phyloP scores from a whole-genome alignment of 495 filamentous ascomycete genomes.

The Xylaria telfairii region DNA sequence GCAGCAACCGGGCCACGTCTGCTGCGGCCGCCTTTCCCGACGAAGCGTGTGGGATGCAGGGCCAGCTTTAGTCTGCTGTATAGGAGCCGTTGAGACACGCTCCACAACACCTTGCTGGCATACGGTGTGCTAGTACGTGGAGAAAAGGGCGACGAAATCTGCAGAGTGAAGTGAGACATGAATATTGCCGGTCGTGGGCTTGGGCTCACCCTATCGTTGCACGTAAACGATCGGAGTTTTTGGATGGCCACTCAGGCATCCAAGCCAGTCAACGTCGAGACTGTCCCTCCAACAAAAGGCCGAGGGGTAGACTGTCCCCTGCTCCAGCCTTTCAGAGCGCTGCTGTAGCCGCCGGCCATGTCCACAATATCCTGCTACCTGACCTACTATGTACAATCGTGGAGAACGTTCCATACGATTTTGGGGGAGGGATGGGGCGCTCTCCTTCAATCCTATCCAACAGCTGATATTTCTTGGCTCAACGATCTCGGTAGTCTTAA shows the following conservation, averaged over 20 bases:
- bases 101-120: conserved; percentile 25
- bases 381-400: conserved; percentile 20
- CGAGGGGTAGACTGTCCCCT: conserved; percentile 40
- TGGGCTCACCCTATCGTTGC: conserved; percentile 37
- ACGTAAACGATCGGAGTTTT: conserved; percentile 46
- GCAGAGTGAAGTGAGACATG: conserved; percentile 32
- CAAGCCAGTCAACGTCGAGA: conserved; percentile 35
- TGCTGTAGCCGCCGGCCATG: conserved; percentile 49
- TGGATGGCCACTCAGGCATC: conserved; percentile 34
- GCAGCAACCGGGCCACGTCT: conserved; percentile 48
- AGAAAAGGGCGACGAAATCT: conserved; percentile 13
- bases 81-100: conserved; percentile 26
- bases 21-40: conserved; percentile 47
- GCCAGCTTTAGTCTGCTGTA: conserved; percentile 18
- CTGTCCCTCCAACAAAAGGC: conserved; percentile 44
- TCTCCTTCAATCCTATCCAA: conserved; percentile 24
- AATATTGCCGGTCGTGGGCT: conserved; percentile 41
- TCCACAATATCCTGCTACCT: conserved; percentile 23
- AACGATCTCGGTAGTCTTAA: conserved; percentile 27
- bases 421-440: conserved; percentile 21
- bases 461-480: conserved; percentile 23
- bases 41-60: conserved; percentile 40
- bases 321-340: conserved; percentile 50
- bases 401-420: conserved; percentile 26
- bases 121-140: conserved; percentile 20